Conservation (phyloP, 2,329 filamentous ascomycete species). For the Dothistroma septosporum region DNA sequence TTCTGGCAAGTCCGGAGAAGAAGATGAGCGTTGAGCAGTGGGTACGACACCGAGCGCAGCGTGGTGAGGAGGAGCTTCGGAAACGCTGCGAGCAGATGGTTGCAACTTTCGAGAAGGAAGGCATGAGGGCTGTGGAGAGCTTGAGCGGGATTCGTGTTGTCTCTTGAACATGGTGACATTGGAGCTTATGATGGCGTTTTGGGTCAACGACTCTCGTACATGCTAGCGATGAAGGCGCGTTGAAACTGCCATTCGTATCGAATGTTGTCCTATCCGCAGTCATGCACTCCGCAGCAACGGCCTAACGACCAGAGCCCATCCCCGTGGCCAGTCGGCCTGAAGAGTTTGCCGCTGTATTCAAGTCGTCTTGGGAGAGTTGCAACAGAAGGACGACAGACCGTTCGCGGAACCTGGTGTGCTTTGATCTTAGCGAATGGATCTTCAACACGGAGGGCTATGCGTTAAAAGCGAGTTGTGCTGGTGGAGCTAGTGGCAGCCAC, state of each 20-base stretch:
- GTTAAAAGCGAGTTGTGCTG: too few species aligned
- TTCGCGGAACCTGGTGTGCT: too few species aligned
- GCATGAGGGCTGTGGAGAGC: constrained; percentile 68
- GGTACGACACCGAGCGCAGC: constrained; percentile 74
- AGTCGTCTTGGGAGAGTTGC: too few species aligned
- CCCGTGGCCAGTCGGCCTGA: too few species aligned
- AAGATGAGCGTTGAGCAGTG: constrained; percentile 92
- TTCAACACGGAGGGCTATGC: too few species aligned
- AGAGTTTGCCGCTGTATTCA: too few species aligned
- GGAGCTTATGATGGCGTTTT: not conserved
- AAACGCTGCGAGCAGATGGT: constrained; percentile 81
- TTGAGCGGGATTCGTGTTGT: constrained; percentile 64
- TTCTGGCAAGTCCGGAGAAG: constrained; percentile 72
- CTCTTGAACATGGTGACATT: constrained; percentile 1
- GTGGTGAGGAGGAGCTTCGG: constrained; percentile 74
- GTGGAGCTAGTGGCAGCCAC: too few species aligned
- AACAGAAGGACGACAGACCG: too few species aligned
- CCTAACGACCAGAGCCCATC: too few species aligned
- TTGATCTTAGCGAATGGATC: too few species aligned
- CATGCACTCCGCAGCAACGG: too few species aligned
- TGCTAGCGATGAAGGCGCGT: not conserved
- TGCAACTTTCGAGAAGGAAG: constrained; percentile 76
- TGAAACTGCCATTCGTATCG: not conserved
- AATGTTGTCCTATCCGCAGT: not conserved
- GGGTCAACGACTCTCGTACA: not conserved